Evolutionary conservation across 805 yeast species (phyloP), one percentile per base, ranked within the genome.

Genomic region (Candida pseudoglaebosa): DNA sequence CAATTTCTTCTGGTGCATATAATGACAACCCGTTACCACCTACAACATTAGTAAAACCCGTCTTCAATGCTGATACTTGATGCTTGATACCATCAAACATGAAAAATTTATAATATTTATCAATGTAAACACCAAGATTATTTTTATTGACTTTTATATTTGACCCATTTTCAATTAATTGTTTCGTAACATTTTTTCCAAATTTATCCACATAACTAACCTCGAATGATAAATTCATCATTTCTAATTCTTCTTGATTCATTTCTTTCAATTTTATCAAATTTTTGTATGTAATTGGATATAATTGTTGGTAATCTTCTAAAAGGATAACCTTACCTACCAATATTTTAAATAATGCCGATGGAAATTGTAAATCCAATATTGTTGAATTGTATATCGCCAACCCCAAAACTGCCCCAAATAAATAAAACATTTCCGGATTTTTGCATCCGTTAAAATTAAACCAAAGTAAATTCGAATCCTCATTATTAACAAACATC

Each of bases 361-460:
- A 62, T 0, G 98, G 96, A 40, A 91, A 78, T 32, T 75, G 75
- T 39, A 91, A 65, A 55, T 89, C 96, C 33, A 91, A 64, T 35
- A 90, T 88, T 1, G 89, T 83, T 0, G 96, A 84, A 59, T 91
- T 93, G 59, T 86, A 88, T 24, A 93, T 81, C 0, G 98, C 97
- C 48, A 93, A 69, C 0, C 96, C 98, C 29, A 93, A 61, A 2
- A 89, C 82, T 2, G 84, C 85, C 0, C 99, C 99, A 39, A 89
- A 82, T 26, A 88, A 64, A 52, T 77, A 82, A 60, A 82, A 90
- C 43, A 80, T 62, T 43, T 82, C 87, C 15, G 48, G 43, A 37
- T 61, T 55, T 12, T 69, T 66, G 6, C 69, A 48, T 2, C 78
- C 71, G 4, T 65, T 54, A 4, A 77, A 58, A 13, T 78, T 65